These are phyloP conservation scores for Dothistroma septosporum DNA, from an alignment of 2,329 filamentous ascomycete species.

Conservation along the genomic window DNA sequence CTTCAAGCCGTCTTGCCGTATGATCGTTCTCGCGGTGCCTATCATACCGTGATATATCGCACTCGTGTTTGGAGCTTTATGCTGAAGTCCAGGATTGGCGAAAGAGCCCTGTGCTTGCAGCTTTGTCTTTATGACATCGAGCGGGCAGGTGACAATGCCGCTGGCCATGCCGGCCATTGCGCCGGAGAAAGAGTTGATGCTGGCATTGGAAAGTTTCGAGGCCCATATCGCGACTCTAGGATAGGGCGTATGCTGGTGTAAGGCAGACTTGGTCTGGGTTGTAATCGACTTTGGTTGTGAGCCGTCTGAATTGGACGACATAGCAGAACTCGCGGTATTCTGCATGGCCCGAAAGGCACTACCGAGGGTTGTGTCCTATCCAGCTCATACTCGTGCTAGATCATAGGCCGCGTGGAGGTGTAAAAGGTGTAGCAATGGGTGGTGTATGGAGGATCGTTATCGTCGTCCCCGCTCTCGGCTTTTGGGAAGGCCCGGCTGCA, in stretches of 20 bases:
- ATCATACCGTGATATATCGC: conserved; percentile 77
- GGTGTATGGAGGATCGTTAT: background rate
- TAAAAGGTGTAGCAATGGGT: background rate
- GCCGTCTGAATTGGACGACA: conserved; percentile 30
- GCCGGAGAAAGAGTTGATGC: conserved; percentile 78
- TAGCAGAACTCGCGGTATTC: conserved; percentile 28
- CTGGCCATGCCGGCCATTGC: conserved; percentile 88
- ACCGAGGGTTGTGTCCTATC: conserved; percentile 23
- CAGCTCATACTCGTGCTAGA: conserved; percentile 27
- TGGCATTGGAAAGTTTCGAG: conserved; percentile 50
- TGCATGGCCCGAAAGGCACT: conserved; percentile 30
- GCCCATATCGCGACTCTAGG: conserved; percentile 39
- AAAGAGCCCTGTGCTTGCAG: conserved; percentile 92
- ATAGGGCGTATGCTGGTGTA: conserved; percentile 26
- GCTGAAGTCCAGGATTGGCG: conserved; percentile 37
- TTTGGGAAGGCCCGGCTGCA: background rate
- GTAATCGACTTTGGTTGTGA: conserved; percentile 21
- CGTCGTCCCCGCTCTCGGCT: background rate
- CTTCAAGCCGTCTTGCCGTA: conserved; percentile 78
- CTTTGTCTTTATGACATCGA: conserved; percentile 99
- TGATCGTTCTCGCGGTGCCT: conserved; percentile 81
- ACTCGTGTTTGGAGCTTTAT: conserved; percentile 40
- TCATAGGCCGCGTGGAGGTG: conserved; percentile 5
- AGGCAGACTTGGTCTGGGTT: conserved; percentile 8
- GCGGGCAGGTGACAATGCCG: conserved; percentile 88